Percentiles rank a stretch among this genome's conserved stretches.
These are phyloP conservation scores for Tricholoma flavovirens DNA, from an alignment of 768 basidiomycete genomes.

Conservation along the genomic window DNA sequence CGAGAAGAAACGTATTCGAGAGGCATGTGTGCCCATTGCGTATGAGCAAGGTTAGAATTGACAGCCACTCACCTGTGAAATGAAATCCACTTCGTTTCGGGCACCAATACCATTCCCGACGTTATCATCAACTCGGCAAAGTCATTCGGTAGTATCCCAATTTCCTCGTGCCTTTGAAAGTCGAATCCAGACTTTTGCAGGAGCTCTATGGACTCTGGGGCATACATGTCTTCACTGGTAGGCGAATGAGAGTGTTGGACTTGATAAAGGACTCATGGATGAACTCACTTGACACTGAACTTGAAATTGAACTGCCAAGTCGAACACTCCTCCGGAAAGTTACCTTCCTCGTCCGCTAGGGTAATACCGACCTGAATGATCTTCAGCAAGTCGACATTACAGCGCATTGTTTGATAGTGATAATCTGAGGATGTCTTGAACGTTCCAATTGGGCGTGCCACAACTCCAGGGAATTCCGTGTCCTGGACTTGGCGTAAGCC, in stretches of 20 bases:
- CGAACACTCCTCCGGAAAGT: conserved; percentile 81
- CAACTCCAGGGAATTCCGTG: conserved; percentile 98
- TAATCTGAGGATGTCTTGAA: conserved; percentile 98
- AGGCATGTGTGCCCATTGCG: neutral
- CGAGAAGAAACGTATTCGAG: neutral
- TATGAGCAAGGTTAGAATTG: neutral
- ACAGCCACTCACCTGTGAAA: conserved; percentile 82
- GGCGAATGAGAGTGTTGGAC: neutral
- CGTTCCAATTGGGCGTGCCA: conserved; percentile 91
- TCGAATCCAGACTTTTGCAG: conserved; percentile 95
- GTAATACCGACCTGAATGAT: conserved; percentile 98
- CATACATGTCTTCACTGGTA: conserved; percentile 92
- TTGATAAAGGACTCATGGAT: neutral
- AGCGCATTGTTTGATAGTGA: conserved; percentile 99
- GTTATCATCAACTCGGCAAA: conserved; percentile 98
- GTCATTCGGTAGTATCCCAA: conserved; percentile 88
- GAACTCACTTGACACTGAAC: conserved; percentile 77
- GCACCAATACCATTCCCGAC: conserved; percentile 83
- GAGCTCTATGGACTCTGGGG: conserved; percentile 94
- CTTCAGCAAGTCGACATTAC: conserved; percentile 96
- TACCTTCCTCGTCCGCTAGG: conserved; percentile 89
- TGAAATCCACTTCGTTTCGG: conserved; percentile 93
- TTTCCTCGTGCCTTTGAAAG: conserved; percentile 87
- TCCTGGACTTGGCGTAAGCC: conserved; percentile 53
- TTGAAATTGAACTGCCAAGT: conserved; percentile 99